Percentiles rank a stretch among this genome's conserved stretches.
Conservation (phyloP, 139 green algal genomes). For the Dunaliella primolecta region DNA sequence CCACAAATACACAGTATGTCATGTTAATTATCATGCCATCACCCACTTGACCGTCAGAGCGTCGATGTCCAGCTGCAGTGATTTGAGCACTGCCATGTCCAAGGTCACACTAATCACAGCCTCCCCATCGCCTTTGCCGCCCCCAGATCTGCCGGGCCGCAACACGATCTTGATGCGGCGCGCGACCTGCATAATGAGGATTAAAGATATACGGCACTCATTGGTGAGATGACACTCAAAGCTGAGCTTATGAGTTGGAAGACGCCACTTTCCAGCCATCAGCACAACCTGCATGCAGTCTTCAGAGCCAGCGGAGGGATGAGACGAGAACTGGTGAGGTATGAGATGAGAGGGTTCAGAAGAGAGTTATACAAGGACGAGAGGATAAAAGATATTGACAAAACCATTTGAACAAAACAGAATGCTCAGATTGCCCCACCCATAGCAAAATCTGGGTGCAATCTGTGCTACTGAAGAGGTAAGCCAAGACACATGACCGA, state of each 20-base stretch:
- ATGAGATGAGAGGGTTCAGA: too few relatives aligned
- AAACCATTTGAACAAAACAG: too few relatives aligned
- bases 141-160: constrained; percentile 1
- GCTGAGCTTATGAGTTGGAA: too few relatives aligned
- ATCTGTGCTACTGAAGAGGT: too few relatives aligned
- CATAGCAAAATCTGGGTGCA: too few relatives aligned
- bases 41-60: constrained; percentile 45
- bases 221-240: neutral
- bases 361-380: too few relatives aligned
- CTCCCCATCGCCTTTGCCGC: constrained; percentile 17
- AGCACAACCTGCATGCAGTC: too few relatives aligned
- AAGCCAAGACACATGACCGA: too few relatives aligned
- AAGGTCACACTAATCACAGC: constrained; percentile 57
- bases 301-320: too few relatives aligned
- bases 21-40: neutral
- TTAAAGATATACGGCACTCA: neutral
- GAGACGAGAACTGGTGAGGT: too few relatives aligned
- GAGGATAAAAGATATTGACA: too few relatives aligned
- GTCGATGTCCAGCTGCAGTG: constrained; percentile 78
- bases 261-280: neutral
- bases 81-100: constrained; percentile 59
- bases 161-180: constrained; percentile 53
- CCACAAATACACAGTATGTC: neutral
- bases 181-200: neutral
- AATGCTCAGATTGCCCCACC: too few relatives aligned